Evolutionary conservation across 2,329 filamentous ascomycete genomes (phyloP).

Genomic region (Fusarium sp.): DNA sequence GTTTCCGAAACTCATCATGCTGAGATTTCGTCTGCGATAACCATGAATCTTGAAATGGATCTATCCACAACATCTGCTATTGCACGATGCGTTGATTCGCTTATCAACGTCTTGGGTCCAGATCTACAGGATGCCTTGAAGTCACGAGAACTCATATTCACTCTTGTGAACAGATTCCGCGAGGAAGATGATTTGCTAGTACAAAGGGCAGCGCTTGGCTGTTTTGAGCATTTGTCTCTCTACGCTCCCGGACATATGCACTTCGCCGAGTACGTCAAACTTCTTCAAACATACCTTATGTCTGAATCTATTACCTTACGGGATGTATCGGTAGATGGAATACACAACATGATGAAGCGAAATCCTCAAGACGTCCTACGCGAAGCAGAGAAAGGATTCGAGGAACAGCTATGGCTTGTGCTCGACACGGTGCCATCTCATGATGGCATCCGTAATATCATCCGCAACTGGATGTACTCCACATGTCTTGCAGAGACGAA

Average conservation of each 20-base stretch:
- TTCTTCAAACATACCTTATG: slow-evolving; percentile 81
- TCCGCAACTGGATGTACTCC: slow-evolving; percentile 93
- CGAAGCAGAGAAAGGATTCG: slow-evolving; percentile 80
- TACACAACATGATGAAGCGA: slow-evolving; percentile 95
- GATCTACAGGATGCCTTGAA: slow-evolving; percentile 94
- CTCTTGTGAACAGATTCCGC: slow-evolving; percentile 84
- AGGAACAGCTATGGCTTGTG: slow-evolving; percentile 91
- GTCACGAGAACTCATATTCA: slow-evolving; percentile 91
- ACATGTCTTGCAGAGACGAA: slow-evolving; percentile 83
- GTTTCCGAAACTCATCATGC: slow-evolving; percentile 90
- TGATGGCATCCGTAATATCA: slow-evolving; percentile 83
- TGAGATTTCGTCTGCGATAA: slow-evolving; percentile 80
- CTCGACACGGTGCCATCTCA: slow-evolving; percentile 82
- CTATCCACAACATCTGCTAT: slow-evolving; percentile 84
- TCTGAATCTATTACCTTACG: slow-evolving; percentile 76
- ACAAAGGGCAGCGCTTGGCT: slow-evolving; percentile 80
- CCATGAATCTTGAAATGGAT: slow-evolving; percentile 91
- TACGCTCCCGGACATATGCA: slow-evolving; percentile 91
- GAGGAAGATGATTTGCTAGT: slow-evolving; percentile 77
- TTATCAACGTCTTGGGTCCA: slow-evolving; percentile 95
- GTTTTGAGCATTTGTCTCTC: slow-evolving; percentile 89
- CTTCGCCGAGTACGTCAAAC: slow-evolving; percentile 83
- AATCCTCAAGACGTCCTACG: slow-evolving; percentile 84
- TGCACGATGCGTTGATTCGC: slow-evolving; percentile 89
- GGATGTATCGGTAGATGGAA: slow-evolving; percentile 84